A percentile compares a stretch with the other conserved stretches of the same genome.
phyloP scores from a whole-genome alignment of 768 basidiomycete genomes.

The Leccinum variicolor region DNA sequence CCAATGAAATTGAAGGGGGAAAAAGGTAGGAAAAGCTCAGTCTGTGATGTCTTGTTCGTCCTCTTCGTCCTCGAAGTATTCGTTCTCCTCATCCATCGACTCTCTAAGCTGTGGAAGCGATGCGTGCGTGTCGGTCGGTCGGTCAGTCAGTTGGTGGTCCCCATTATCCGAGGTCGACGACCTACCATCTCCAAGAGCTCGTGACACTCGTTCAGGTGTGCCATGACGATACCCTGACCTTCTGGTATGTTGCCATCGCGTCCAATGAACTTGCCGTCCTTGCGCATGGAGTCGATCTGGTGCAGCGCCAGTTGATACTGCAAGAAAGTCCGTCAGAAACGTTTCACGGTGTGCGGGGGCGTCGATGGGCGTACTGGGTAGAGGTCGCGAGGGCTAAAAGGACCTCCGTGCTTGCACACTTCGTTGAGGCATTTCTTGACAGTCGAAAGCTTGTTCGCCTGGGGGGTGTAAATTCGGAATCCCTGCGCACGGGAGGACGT shows the following conservation, averaged over 20 bases:
- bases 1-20: not conserved
- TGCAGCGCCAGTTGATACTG: conserved; percentile 93
- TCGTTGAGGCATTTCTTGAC: conserved; percentile 97
- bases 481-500: not conserved
- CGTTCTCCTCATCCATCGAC: conserved; percentile 71
- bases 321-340: conserved; percentile 3
- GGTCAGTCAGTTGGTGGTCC: not conserved
- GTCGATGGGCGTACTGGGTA: conserved; percentile 70
- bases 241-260: conserved; percentile 88
- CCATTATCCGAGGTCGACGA: not conserved
- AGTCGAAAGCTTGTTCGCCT: conserved; percentile 96
- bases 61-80: conserved; percentile 52
- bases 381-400: conserved; percentile 86
- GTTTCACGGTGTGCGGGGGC: not conserved
- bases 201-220: conserved; percentile 94
- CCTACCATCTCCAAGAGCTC: conserved; percentile 91
- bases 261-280: conserved; percentile 91
- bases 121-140: not conserved
- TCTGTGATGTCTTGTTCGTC: conserved; percentile 24
- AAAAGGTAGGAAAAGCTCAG: conserved; percentile 2
- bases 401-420: conserved; percentile 92
- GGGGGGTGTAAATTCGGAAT: not conserved
- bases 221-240: conserved; percentile 94
- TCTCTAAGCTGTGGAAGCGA: conserved; percentile 55
- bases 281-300: conserved; percentile 91